phyloP scores from a whole-genome alignment of 75 land plant species.

The Pinus albicaulis region DNA sequence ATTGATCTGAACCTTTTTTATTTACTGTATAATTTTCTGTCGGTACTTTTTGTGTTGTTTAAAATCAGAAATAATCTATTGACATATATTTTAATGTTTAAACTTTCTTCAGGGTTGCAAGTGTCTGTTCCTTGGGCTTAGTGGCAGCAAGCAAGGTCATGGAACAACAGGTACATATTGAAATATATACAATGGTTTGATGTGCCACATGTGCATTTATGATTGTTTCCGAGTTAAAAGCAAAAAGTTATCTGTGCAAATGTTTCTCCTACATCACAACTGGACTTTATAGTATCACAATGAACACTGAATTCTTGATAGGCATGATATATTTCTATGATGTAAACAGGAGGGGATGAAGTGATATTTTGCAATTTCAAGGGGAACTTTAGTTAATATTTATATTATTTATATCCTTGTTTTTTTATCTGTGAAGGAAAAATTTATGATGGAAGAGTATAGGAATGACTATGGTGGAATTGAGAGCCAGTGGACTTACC shows the following conservation, averaged over 20 bases:
- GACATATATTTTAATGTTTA: slow-evolving; percentile 1
- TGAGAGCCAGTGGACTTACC: too few relatives aligned
- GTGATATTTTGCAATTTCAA: slow-evolving; percentile 2
- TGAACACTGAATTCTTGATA: neutral
- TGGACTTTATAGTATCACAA: neutral
- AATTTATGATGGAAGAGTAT: too few relatives aligned
- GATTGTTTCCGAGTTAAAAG: neutral
- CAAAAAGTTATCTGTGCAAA: neutral
- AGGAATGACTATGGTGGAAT: too few relatives aligned
- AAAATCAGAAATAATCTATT: neutral
- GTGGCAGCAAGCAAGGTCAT: slow-evolving; percentile 47
- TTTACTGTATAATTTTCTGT: neutral
- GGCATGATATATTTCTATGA: neutral
- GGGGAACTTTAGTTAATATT: neutral
- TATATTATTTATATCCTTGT: too few relatives aligned
- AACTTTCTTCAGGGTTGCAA: slow-evolving; percentile 54
- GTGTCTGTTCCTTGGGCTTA: slow-evolving; percentile 71
- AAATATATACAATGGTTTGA: neutral
- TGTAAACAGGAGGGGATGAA: neutral
- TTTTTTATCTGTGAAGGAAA: too few relatives aligned
- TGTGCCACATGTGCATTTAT: neutral
- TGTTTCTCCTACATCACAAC: neutral
- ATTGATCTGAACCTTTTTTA: neutral
- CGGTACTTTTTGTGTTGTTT: neutral
- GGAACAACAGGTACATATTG: slow-evolving; percentile 82